Percentiles rank a stretch among this genome's conserved stretches.
Conservation (phyloP, 2,329 filamentous ascomycete species). For the Trichoderma sp. region DNA sequence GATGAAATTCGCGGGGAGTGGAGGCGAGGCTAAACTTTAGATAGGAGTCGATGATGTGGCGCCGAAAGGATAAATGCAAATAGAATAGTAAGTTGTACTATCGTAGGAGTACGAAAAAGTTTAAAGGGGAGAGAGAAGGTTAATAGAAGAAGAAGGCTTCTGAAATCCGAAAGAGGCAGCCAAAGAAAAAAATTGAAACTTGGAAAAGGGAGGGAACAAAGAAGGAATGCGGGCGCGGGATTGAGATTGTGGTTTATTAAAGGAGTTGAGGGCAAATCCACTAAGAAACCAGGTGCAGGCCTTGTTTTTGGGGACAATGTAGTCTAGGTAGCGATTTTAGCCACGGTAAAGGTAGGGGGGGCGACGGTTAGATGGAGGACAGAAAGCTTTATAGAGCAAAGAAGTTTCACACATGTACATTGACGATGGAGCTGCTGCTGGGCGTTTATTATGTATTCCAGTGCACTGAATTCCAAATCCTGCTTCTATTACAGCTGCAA, state of each 20-base stretch:
- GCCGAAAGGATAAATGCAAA: not conserved
- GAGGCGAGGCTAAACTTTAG: not conserved
- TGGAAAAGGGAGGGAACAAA: slow-evolving; percentile 2
- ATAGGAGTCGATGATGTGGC: slow-evolving; percentile 5
- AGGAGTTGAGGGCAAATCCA: slow-evolving; percentile 21
- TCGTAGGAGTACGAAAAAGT: not conserved
- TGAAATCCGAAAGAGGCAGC: not conserved
- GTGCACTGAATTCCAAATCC: not conserved
- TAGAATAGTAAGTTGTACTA: not conserved
- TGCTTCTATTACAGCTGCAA: too few species aligned
- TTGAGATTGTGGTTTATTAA: slow-evolving; percentile 19
- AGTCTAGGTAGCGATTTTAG: not conserved
- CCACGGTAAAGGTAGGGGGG: not conserved
- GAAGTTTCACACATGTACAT: not conserved
- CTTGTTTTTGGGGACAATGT: slow-evolving; percentile 16
- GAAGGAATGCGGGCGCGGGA: slow-evolving; percentile 2
- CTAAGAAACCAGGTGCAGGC: slow-evolving; percentile 3
- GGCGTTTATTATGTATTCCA: not conserved
- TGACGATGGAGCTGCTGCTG: not conserved
- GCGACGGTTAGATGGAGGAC: not conserved
- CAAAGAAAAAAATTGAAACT: not conserved
- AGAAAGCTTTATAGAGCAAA: not conserved
- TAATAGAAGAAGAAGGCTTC: not conserved
- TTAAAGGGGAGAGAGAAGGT: not conserved
- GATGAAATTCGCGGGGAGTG: not conserved